Evolutionary conservation across 208 protist species (phyloP), one percentile per base, ranked within the genome.

Genomic region (Leishmania braziliensis): DNA sequence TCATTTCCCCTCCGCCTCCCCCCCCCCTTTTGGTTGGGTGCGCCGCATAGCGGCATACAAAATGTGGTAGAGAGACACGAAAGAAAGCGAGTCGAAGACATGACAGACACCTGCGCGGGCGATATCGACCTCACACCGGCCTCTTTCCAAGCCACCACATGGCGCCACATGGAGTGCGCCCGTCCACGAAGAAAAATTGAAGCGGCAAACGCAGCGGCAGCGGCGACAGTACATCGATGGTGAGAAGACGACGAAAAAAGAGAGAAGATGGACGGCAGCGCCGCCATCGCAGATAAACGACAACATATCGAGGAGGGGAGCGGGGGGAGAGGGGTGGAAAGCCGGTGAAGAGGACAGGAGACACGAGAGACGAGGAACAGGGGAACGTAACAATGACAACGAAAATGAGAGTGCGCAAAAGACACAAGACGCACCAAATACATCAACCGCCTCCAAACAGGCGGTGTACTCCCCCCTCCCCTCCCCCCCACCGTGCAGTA

Each of bases 181-280:
- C n/a, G 60, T 65, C n/a, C 10, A 33, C 51, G 78, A 83, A 51
- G 43, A 39, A 84, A 84, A 63, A 74, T 8, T 0, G 0, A 66
- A 66, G 62, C 62, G 12, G 10, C 4, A 4, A 10, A 18, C 60
- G 6, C 29, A n/a, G 18, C 10, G 12, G 60, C 60, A 65, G n/a
- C 60, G 8, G n/a, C 8, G n/a, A 65, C n/a, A 65, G 10, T 10
- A n/a, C 60, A 36, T 65, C 9, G 62, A 6, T 29, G n/a, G 29
- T 66, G 29, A 1, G 54, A 76, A 78, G 9, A 75, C 36, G 23
- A 66, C 0, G 39, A 82, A 80, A 70, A 70, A 46, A 9, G 16
- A 46, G 36, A 51, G 80, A 79, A n/a, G 51, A 33, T 29, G 62
- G 46, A 74, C 50, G 56, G 68, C 33, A 20, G 54, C 53, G 66